Conservation (phyloP, 176 grass and related monocot species). For the Carex myosuroides region DNA sequence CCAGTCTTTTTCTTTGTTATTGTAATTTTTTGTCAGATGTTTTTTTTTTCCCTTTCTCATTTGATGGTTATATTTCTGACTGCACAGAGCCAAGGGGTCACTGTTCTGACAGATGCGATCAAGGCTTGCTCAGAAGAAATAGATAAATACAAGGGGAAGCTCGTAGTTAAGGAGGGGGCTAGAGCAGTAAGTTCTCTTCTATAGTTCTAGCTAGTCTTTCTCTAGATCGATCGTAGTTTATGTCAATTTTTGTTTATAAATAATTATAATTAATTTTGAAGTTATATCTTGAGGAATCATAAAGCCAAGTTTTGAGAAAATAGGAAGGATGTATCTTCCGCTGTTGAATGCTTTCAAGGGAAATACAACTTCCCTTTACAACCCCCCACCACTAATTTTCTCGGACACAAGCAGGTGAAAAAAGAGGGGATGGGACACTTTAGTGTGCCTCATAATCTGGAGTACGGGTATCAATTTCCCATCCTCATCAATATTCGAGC, state of each 20-base stretch:
- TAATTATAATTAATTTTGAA: not conserved
- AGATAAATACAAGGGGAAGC: constrained; percentile 71
- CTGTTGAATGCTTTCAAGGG: too few relatives aligned
- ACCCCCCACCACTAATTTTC: not conserved
- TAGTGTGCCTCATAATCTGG: not conserved
- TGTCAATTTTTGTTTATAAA: not conserved
- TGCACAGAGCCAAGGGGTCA: constrained; percentile 66
- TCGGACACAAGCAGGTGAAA: not conserved
- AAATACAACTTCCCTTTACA: too few relatives aligned
- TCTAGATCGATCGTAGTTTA: not conserved
- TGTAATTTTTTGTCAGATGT: not conserved
- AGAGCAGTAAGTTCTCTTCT: constrained; percentile 75
- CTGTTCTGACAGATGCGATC: constrained; percentile 67
- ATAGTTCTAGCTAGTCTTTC: not conserved
- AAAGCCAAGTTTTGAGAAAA: not conserved
- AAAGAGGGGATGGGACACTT: not conserved
- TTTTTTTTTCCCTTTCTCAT: not conserved
- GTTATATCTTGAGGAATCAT: not conserved
- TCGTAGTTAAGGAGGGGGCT: constrained; percentile 73
- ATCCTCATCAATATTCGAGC: not conserved
- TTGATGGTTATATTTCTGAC: not conserved
- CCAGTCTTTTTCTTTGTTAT: not conserved
- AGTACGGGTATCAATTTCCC: not conserved
- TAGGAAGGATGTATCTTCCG: not conserved
- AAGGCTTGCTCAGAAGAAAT: constrained; percentile 70